phyloP scores from a whole-genome alignment of 306 rosid genomes.

The Oemleria cerasiformis region DNA sequence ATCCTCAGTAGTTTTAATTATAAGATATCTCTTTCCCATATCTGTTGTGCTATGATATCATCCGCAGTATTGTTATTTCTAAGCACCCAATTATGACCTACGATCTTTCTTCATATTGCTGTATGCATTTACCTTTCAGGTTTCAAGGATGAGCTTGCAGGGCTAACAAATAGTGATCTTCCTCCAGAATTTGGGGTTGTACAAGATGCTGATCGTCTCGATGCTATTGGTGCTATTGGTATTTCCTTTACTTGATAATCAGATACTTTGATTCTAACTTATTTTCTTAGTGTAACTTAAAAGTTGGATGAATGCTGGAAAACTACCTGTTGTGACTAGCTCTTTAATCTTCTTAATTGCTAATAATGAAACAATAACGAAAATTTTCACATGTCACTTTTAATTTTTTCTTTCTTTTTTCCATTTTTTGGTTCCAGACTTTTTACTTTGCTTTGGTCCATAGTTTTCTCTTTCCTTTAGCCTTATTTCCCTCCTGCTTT shows the following conservation, averaged over 20 bases:
- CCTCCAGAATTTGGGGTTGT: slow-evolving; percentile 76
- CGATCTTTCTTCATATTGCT: too few species aligned
- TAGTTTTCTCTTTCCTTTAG: not conserved
- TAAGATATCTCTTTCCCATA: too few species aligned
- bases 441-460: not conserved
- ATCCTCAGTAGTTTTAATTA: not conserved
- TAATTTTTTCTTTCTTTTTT: not conserved
- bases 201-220: slow-evolving; percentile 95
- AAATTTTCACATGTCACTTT: not conserved
- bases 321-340: not conserved
- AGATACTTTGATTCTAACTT: not conserved
- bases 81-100: not conserved
- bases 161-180: slow-evolving; percentile 38
- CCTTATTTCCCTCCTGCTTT: not conserved
- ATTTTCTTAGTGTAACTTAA: not conserved
- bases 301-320: not conserved
- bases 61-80: not conserved
- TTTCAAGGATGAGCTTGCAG: slow-evolving; percentile 79
- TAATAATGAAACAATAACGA: not conserved
- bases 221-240: slow-evolving; percentile 99
- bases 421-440: not conserved
- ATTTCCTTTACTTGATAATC: slow-evolving; percentile 17
- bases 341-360: not conserved
- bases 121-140: slow-evolving; percentile 42
- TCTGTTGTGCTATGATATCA: not conserved